Evolutionary conservation across 768 basidiomycete species (phyloP).

Genomic region (Tylopilus vinaceipallidus): DNA sequence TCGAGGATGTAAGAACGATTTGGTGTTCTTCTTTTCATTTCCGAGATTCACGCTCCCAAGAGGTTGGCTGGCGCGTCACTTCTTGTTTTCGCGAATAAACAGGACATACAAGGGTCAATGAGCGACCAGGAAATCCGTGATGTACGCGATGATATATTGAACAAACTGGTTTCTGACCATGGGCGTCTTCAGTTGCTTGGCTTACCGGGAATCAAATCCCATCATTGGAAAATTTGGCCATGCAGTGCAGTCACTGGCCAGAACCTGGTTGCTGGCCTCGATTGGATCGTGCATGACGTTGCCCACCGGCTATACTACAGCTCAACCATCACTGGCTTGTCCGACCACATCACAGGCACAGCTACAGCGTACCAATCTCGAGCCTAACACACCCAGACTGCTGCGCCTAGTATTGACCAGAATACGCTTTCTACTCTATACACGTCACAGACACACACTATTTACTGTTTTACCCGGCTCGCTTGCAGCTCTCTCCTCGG

Average conservation of each 20-base stretch:
- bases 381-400: conserved; percentile 6
- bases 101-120: conserved; percentile 90
- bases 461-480: conserved; percentile 6
- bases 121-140: conserved; percentile 76
- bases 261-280: conserved; percentile 80
- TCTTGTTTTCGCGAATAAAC: conserved; percentile 96
- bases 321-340: conserved; percentile 31
- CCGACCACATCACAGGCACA: conserved; percentile 1
- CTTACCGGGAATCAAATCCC: conserved; percentile 77
- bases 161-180: conserved; percentile 7
- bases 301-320: conserved; percentile 86
- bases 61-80: conserved; percentile 94
- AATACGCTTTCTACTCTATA: conserved; percentile 8
- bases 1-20: conserved; percentile 76
- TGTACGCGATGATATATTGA: conserved; percentile 44
- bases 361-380: background rate
- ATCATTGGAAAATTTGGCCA: conserved; percentile 85
- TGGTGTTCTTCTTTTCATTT: conserved; percentile 1
- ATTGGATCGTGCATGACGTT: conserved; percentile 91
- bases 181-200: conserved; percentile 63
- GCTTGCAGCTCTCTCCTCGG: conserved; percentile 7
- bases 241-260: conserved; percentile 92
- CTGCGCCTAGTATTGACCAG: conserved; percentile 10
- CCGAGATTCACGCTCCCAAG: conserved; percentile 41
- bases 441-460: conserved; percentile 6